phyloP scores from a whole-genome alignment of 305 asterid species.

The Salvia sclarea region DNA sequence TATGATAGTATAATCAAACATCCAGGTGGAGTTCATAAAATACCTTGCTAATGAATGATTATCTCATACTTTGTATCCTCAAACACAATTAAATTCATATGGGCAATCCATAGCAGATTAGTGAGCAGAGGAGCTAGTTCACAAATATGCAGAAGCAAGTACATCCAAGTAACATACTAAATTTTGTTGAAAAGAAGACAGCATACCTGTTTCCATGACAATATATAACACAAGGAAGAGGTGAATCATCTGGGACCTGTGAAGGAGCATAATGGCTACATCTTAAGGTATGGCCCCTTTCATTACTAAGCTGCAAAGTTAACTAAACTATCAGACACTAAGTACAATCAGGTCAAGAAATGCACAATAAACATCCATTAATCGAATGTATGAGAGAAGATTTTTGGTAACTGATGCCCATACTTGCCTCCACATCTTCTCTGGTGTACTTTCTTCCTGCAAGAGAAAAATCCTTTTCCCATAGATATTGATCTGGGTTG shows the following conservation, averaged over 20 bases:
- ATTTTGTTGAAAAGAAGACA: conserved; percentile 22
- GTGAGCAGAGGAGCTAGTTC: conserved; percentile 16
- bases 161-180: conserved; percentile 5
- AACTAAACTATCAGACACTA: conserved; percentile 32
- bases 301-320: conserved; percentile 79
- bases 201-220: conserved; percentile 97
- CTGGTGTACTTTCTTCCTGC: conserved; percentile 86
- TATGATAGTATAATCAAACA: background rate
- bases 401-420: conserved; percentile 59
- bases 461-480: conserved; percentile 92
- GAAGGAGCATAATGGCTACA: conserved; percentile 95
- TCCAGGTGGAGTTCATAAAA: background rate
- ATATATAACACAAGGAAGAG: conserved; percentile 97
- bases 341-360: conserved; percentile 22
- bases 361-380: conserved; percentile 20
- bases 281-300: conserved; percentile 82
- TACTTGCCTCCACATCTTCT: conserved; percentile 99
- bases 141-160: conserved; percentile 19
- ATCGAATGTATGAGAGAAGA: conserved; percentile 30
- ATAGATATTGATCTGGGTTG: conserved; percentile 92
- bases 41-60: background rate
- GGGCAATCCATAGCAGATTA: background rate
- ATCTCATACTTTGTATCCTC: conserved; percentile 4
- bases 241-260: conserved; percentile 68
- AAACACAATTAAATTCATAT: background rate